Conservation (phyloP, 306 rosid genomes). For the Lathyrus tuberosus region DNA sequence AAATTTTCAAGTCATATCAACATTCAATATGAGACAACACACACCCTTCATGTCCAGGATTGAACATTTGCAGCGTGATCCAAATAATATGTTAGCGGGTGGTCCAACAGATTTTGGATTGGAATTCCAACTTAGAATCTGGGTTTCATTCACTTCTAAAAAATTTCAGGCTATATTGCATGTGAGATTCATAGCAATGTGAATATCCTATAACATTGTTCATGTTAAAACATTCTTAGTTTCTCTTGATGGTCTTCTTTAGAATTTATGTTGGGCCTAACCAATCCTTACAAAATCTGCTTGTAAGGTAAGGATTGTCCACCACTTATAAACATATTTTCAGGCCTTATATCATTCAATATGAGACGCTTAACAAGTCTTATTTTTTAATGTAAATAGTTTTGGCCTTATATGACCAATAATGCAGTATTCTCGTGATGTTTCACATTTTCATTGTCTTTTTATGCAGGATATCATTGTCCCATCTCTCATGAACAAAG, state of each 20-base stretch:
- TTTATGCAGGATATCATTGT: constrained; percentile 75
- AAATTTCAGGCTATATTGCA: not conserved
- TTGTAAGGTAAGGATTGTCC: not conserved
- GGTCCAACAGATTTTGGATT: not conserved
- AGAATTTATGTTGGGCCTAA: not conserved
- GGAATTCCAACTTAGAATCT: not conserved
- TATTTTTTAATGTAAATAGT: constrained; percentile 20
- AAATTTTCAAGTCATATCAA: not conserved
- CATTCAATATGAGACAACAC: not conserved
- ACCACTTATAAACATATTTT: not conserved
- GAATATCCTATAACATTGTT: constrained; percentile 11
- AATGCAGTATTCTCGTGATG: constrained; percentile 26
- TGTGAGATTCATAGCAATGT: not conserved
- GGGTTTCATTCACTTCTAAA: not conserved
- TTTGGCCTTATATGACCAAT: constrained; percentile 19
- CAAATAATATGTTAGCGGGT: not conserved
- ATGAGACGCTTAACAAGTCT: not conserved
- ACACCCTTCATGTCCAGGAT: not conserved
- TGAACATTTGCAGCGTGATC: not conserved
- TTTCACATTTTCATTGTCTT: constrained; percentile 34
- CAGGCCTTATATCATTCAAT: not conserved
- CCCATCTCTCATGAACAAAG: constrained; percentile 78
- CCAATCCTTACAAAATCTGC: not conserved
- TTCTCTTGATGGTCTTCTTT: constrained; percentile 4
- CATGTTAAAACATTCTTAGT: constrained; percentile 19